These are phyloP conservation scores for Aquilaria agallochum DNA, from an alignment of 441 rosid genomes.

Conservation along the genomic window DNA sequence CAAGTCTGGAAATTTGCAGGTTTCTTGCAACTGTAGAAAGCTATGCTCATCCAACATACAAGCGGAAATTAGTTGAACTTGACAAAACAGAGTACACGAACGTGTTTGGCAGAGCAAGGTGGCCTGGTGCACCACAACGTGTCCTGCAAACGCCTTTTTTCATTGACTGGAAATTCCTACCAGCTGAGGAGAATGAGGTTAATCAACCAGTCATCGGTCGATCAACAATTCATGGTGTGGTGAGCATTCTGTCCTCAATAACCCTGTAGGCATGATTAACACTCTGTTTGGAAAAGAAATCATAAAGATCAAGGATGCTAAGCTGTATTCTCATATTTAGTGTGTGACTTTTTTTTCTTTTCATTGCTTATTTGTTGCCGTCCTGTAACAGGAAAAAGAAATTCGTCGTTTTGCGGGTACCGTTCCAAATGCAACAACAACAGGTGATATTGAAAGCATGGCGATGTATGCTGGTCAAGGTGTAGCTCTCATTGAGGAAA, in stretches of 20 bases:
- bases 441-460: conserved; percentile 88
- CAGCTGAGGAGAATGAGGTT: conserved; percentile 45
- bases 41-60: conserved; percentile 75
- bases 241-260: conserved; percentile 19
- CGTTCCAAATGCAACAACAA: conserved; percentile 60
- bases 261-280: background rate
- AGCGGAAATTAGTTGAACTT: conserved; percentile 59
- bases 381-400: conserved; percentile 59
- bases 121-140: conserved; percentile 85
- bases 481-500: conserved; percentile 54
- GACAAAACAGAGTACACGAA: conserved; percentile 65
- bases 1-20: conserved; percentile 26
- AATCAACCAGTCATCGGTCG: conserved; percentile 77
- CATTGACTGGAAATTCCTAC: conserved; percentile 55
- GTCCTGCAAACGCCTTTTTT: conserved; percentile 64
- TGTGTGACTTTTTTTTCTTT: background rate
- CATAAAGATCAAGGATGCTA: background rate
- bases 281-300: background rate
- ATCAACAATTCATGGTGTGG: conserved; percentile 58
- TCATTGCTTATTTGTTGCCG: background rate
- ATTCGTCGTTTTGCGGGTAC: conserved; percentile 61
- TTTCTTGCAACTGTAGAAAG: conserved; percentile 85
- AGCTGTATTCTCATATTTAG: background rate
- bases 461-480: conserved; percentile 88
- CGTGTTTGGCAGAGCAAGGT: conserved; percentile 77